Evolutionary conservation across 2,329 filamentous ascomycete genomes (phyloP), one percentile per base, ranked within the genome.

Genomic region (Aspergillus uvarum): DNA sequence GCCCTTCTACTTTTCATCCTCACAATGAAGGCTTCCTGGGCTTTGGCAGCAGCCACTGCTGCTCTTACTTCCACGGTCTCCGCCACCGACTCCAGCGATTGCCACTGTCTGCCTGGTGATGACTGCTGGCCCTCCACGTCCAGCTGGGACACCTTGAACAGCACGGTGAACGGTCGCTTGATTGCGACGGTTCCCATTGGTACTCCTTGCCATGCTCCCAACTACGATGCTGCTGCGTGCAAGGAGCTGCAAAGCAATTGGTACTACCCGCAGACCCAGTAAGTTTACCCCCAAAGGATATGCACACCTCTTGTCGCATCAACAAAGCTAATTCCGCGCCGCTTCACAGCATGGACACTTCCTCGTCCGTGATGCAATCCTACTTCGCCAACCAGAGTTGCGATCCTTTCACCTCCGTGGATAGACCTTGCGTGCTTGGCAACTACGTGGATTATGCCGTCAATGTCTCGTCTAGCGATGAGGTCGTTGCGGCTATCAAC

Each of bases 131-230:
- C 76, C 64, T 63, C 68, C 4, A n/a, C 60, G 1, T 59, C 66
- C 5, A 61, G 62, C n/a, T 78, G 76, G 76, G 58, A 64, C 3
- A 55, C 64, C 7, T 64, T 79, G 38, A 79, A 79, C 64, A 59
- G 57, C 50, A 76, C 76, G 3, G 71, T 79, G 5, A 68, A 66
- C 26, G 77, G 77, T 48, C 71, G 70, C 55, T 66, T 79, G 52
- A 64, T 79, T 10, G 68, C 71, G 3, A 79, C 76, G 16, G 70
- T 77, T 4, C 77, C 76, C 16, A 69, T 79, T 16, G 77, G 72
- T 6, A 70, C 67, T 22, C 70, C 72, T 26, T 78, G 76, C 60
- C 75, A 78, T 57, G 72, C 63, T 31, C 65, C 71, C 26, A 65
- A 52, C 57, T 67, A 72, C 50, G 63, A 67, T 59, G 65, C 58